Evolutionary conservation across 192 early-diverging fungal species (phyloP).

Genomic region (Glomus cerebriforme): DNA sequence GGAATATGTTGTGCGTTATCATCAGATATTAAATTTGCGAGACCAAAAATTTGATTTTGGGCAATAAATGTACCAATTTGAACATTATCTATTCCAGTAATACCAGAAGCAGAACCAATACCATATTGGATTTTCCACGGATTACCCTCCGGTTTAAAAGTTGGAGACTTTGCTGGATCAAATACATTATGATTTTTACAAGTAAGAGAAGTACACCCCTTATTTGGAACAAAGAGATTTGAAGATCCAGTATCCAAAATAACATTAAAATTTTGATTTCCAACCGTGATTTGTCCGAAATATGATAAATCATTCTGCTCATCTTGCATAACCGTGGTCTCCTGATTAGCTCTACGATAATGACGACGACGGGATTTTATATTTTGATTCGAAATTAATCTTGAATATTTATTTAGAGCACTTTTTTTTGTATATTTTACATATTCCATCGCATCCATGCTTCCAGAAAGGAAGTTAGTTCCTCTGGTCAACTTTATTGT

Average conservation of each 20-base stretch:
- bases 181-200: conserved; percentile 39
- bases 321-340: no score
- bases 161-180: conserved; percentile 29
- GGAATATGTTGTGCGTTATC: conserved; percentile 48
- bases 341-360: no score
- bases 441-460: no score
- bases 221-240: conserved; percentile 52
- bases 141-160: conserved; percentile 27
- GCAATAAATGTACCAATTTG: conserved; percentile 23
- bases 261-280: conserved; percentile 57
- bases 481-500: no score
- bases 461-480: no score
- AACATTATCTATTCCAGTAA: conserved; percentile 36
- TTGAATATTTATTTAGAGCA: no score
- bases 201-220: conserved; percentile 8
- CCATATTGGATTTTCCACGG: conserved; percentile 38
- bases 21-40: conserved; percentile 47
- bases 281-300: conserved; percentile 52
- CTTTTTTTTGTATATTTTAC: no score
- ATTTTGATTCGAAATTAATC: no score
- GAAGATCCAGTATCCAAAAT: conserved; percentile 61
- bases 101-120: conserved; percentile 38
- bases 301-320: conserved; percentile 44
- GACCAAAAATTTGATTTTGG: conserved; percentile 38
- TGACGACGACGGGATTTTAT: no score